Conservation (phyloP, 805 yeast species). For the Clavispora phyllophila region DNA sequence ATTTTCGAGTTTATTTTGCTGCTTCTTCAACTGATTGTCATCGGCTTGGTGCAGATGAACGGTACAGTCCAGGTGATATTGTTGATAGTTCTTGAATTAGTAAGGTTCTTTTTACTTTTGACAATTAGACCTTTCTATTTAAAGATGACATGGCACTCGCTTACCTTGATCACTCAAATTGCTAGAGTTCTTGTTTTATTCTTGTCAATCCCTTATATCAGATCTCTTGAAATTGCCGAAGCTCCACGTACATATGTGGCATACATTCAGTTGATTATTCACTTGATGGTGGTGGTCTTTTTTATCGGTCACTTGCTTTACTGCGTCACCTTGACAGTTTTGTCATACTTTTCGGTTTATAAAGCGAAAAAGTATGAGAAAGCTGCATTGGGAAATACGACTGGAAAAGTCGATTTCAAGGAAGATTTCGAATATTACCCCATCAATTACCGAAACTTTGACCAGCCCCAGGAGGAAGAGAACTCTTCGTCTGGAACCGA, state of each 20-base stretch:
- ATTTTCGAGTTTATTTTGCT: conserved; percentile 30
- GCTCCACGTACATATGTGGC: conserved; percentile 37
- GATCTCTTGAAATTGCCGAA: conserved; percentile 32
- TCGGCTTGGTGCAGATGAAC: conserved; percentile 40
- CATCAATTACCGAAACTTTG: neutral
- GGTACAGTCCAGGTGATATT: conserved; percentile 43
- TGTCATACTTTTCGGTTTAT: conserved; percentile 15
- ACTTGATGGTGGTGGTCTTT: conserved; percentile 26
- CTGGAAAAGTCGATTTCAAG: conserved; percentile 1
- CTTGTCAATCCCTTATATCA: conserved; percentile 41
- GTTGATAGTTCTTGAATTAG: conserved; percentile 31
- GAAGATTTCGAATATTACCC: conserved; percentile 4
- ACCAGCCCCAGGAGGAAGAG: neutral
- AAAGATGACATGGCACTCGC: conserved; percentile 21
- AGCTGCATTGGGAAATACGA: neutral
- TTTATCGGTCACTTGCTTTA: conserved; percentile 27
- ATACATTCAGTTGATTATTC: conserved; percentile 39
- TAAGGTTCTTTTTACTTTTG: conserved; percentile 20
- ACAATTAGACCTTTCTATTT: conserved; percentile 26
- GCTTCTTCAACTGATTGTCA: conserved; percentile 30
- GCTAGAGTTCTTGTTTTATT: conserved; percentile 37
- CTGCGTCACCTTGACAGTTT: conserved; percentile 23
- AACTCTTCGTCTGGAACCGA: neutral
- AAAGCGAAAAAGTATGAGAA: conserved; percentile 6
- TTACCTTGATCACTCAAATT: conserved; percentile 30